Evolutionary conservation across 257 asterid genomes (phyloP), one percentile per base, ranked within the genome.

Genomic region (Striga asiatica): DNA sequence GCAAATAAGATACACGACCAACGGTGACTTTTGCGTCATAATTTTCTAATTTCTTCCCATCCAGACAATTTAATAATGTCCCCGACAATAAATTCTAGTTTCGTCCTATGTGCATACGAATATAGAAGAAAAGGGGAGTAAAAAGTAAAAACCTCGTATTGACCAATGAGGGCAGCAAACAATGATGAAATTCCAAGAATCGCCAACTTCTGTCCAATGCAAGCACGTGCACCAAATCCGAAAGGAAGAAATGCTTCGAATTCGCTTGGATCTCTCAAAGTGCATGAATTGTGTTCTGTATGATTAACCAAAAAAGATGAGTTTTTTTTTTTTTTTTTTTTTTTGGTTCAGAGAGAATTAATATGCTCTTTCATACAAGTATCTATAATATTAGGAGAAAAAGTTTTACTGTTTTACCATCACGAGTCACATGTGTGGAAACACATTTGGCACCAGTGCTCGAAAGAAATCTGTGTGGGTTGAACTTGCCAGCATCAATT

Each of bases 191-290:
- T 61, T 42, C 66, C 72, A 52, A 17, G 32, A 59, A 71, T 13
- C 7, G 75, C 73, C 25, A 75, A 13, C 60, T 62, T 67, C 54
- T 67, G 75, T 34, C 81, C 81, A 22, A 75, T 47, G 48, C 81
- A 75, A 45, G 71, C 74, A 38, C 81, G 75, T 2, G 74, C 64
- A 45, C 81, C 77, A 56, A 58, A 71, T 68, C 81, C 81, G 16
- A 75, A 75, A 28, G 81, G 71, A 31, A 71, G 66, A 67, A 64
- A 75, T 50, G 70, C 72, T 31, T 58, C 65, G 24, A 24, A 56
- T 39, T 61, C 62, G 31, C 29, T 56, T 39, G 68, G 65, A 22
- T 60, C 75, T 60, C 58, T 56, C 16, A 52, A 0, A 57, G 14
- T 45, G 52, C 53, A 56, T 39, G 61, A 41, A 43, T 41, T 18